Evolutionary conservation across 345 rosid species (phyloP), one percentile per base, ranked within the genome.

Genomic region (Acer negundo): DNA sequence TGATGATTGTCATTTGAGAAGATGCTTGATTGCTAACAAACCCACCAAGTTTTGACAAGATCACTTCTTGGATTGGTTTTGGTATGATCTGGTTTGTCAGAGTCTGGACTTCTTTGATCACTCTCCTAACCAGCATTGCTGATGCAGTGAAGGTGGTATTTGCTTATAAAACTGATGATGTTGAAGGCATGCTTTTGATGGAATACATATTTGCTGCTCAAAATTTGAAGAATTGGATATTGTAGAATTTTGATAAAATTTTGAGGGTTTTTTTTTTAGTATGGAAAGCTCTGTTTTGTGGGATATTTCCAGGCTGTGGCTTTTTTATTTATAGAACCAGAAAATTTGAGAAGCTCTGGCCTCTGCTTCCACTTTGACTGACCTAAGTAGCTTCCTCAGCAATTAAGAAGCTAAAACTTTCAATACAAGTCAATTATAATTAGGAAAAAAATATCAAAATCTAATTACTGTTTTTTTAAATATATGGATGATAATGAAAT

Each of bases 151-250:
- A 64, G 40, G 77, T 15, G 2, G 82, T 67, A 26, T 49, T 69
- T 10, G 80, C 58, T 3, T 80, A 68, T 15, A 81, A 62, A 40
- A 78, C 67, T 26, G 80, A 69, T 16, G 86, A 28, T 6, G 82
- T 67, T 53, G 81, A 65, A 22, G 81, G 75, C 24, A 75, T 59
- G 72, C 9, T 73, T 78, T 69, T 77, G 10, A 78, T 20, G 49
- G 82, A 72, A 46, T 72, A 62, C 78, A 78, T 80, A 15, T n/a
- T 35, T 5, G 2, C 42, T 17, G 53, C 38, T 35, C 38, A 35
- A 35, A 35, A 44, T 15, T 58, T 15, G n/a, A n/a, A n/a, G n/a
- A n/a, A n/a, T n/a, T n/a, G n/a, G n/a, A n/a, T n/a, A n/a, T n/a
- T n/a, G n/a, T n/a, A n/a, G 26, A 24, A 24, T 24, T 24, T 24